phyloP scores from a whole-genome alignment of 1,284 basidiomycete genomes.

The Cryptococcus hybrid region DNA sequence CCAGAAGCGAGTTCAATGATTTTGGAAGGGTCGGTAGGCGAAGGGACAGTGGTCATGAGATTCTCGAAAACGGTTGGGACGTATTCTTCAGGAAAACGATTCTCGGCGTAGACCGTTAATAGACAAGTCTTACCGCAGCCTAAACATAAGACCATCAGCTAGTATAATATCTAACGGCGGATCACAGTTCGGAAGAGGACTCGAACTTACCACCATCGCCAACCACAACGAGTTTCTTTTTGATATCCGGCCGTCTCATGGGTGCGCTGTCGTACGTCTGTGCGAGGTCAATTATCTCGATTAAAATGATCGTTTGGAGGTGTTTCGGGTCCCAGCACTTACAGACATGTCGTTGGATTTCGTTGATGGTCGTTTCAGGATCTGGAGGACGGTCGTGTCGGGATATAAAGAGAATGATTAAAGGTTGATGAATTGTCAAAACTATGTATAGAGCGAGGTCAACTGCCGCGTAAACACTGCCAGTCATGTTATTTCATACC shows the following conservation, averaged over 20 bases:
- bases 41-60: conserved; percentile 82
- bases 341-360: neutral
- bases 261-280: conserved; percentile 18
- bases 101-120: conserved; percentile 74
- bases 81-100: conserved; percentile 95
- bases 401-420: no score
- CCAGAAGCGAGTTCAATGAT: conserved; percentile 93
- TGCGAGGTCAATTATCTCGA: neutral
- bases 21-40: conserved; percentile 71
- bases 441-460: no score
- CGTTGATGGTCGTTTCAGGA: no score
- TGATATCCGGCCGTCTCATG: conserved; percentile 67
- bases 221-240: conserved; percentile 87
- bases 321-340: neutral
- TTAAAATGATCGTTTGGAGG: no score
- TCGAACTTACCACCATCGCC: conserved; percentile 47
- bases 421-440: no score
- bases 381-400: no score
- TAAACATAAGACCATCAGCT: conserved; percentile 4
- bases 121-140: conserved; percentile 62
- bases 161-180: neutral
- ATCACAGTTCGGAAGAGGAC: neutral
- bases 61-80: conserved; percentile 99
- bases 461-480: no score
- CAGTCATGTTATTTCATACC: no score